These are phyloP conservation scores for Globisporangium barbulae DNA, from an alignment of 352 stramenopile species.

Conservation along the genomic window DNA sequence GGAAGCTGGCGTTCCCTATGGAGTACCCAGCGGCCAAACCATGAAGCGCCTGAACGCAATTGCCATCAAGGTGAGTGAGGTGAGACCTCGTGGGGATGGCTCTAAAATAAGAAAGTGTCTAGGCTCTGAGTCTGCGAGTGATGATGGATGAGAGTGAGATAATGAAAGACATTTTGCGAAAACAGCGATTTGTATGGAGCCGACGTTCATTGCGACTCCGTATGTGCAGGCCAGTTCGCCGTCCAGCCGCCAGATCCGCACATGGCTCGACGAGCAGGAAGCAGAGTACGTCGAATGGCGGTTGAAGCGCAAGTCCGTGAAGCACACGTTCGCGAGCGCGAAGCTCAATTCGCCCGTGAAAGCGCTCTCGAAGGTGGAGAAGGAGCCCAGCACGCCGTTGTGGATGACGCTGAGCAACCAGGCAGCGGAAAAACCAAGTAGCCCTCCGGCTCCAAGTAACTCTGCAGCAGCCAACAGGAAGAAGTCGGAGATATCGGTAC, in stretches of 20 bases:
- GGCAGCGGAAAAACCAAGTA: neutral
- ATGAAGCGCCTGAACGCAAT: neutral
- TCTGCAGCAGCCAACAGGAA: neutral
- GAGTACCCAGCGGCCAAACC: slow-evolving; percentile 2
- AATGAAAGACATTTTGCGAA: slow-evolving; percentile 11
- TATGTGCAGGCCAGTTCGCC: slow-evolving; percentile 37
- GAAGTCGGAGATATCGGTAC: neutral
- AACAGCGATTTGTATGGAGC: slow-evolving; percentile 35
- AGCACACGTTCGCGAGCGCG: slow-evolving; percentile 38
- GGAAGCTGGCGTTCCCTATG: slow-evolving; percentile 16
- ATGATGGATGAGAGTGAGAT: slow-evolving; percentile 12
- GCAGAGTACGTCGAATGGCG: slow-evolving; percentile 40
- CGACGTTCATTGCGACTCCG: slow-evolving; percentile 49
- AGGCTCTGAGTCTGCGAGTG: neutral
- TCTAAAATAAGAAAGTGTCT: slow-evolving; percentile 11
- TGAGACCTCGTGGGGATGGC: neutral
- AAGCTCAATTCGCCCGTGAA: slow-evolving; percentile 50
- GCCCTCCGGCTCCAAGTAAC: neutral
- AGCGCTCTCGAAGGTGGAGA: neutral
- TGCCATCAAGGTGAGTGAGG: neutral
- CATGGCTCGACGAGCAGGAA: slow-evolving; percentile 53
- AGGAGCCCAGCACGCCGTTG: slow-evolving; percentile 19
- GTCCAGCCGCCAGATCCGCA: slow-evolving; percentile 40
- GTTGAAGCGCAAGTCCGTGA: slow-evolving; percentile 33
- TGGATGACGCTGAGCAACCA: slow-evolving; percentile 18